These are phyloP conservation scores for Dictyostelium discoideum DNA, from an alignment of 78 protist genomes.

Conservation along the genomic window DNA sequence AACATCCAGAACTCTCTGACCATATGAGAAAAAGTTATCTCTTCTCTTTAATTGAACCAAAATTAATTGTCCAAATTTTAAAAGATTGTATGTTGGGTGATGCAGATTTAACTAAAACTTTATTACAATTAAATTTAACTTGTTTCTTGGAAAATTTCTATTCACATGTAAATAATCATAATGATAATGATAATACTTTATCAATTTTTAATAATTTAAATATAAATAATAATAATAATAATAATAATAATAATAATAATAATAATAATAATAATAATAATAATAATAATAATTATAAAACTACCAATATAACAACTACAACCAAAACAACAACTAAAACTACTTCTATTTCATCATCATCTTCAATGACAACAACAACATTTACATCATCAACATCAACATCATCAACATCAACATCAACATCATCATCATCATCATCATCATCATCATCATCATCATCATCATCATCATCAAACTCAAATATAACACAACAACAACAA, in stretches of 20 bases:
- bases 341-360: too few relatives aligned
- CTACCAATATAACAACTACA: not conserved
- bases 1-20: constrained; percentile 58
- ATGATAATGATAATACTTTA: not conserved
- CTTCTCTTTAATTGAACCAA: constrained; percentile 45
- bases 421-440: too few relatives aligned
- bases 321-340: not conserved
- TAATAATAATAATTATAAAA: not conserved
- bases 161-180: constrained; percentile 16
- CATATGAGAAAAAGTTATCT: constrained; percentile 25
- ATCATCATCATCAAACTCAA: not conserved
- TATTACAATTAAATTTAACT: constrained; percentile 33
- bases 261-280: not conserved
- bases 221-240: not conserved
- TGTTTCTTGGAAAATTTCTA: constrained; percentile 67
- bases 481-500: constrained; percentile 28
- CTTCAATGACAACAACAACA: not conserved
- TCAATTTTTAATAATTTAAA: too few relatives aligned
- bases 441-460: too few relatives aligned
- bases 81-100: constrained; percentile 67
- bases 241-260: not conserved
- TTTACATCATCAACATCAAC: not conserved
- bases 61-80: constrained; percentile 16
- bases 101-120: constrained; percentile 21
- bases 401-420: constrained; percentile 21